These are phyloP conservation scores for Plantago major DNA, from an alignment of 257 asterid genomes.

Conservation along the genomic window DNA sequence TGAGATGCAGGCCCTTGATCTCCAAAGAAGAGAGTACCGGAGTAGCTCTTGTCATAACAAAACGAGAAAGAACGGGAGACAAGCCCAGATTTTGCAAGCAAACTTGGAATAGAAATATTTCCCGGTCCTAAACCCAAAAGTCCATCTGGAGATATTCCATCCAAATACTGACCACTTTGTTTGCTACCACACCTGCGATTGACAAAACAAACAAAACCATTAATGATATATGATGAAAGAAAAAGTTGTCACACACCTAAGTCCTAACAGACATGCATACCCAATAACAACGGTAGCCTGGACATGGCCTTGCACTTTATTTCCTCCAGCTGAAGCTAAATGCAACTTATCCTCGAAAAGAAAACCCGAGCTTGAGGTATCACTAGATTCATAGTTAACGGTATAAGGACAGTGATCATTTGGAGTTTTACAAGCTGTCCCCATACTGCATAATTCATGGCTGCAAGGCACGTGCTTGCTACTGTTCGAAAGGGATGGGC, in stretches of 20 bases:
- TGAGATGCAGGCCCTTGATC: constrained; percentile 69
- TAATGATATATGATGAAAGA: constrained; percentile 5
- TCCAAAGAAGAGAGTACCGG: constrained; percentile 76
- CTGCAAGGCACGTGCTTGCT: constrained; percentile 64
- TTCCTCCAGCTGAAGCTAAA: constrained; percentile 41
- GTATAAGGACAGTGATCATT: constrained; percentile 66
- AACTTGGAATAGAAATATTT: constrained; percentile 65
- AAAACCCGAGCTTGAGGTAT: constrained; percentile 72
- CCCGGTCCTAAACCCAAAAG: constrained; percentile 83
- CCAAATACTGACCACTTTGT: constrained; percentile 69
- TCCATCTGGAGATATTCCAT: constrained; percentile 84
- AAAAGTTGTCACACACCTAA: constrained; percentile 4
- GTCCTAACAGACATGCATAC: constrained; percentile 25
- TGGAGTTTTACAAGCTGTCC: constrained; percentile 47
- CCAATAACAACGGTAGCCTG: constrained; percentile 60
- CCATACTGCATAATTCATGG: constrained; percentile 52
- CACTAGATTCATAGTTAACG: constrained; percentile 41
- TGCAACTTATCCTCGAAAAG: constrained; percentile 71
- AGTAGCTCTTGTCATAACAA: constrained; percentile 63
- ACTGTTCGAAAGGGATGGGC: constrained; percentile 61
- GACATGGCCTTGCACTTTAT: constrained; percentile 33
- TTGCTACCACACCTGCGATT: constrained; percentile 72
- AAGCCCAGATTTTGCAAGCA: constrained; percentile 70
- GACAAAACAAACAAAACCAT: neutral
- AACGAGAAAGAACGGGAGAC: constrained; percentile 69